phyloP scores from a whole-genome alignment of 441 rosid species.

The Bruguiera hainesii region DNA sequence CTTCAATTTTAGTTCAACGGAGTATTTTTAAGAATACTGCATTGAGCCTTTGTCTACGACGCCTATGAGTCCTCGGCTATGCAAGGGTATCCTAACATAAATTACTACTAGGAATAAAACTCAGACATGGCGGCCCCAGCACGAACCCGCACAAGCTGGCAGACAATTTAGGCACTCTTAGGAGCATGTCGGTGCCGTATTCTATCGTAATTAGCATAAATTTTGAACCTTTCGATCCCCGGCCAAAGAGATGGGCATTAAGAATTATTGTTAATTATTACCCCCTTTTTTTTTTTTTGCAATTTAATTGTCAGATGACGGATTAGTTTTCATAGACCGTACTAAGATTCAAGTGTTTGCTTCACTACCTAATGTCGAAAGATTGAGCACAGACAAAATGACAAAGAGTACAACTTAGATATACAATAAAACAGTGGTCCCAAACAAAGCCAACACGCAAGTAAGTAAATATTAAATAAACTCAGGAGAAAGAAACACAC shows the following conservation, averaged over 20 bases:
- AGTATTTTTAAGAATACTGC: too few species aligned
- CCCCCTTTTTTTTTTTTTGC: too few species aligned
- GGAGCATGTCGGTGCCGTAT: conserved; percentile 26
- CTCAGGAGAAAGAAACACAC: neutral
- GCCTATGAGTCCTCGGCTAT: neutral
- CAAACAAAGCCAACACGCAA: conserved; percentile 13
- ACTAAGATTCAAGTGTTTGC: too few species aligned
- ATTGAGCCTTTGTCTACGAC: too few species aligned
- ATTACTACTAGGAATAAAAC: neutral
- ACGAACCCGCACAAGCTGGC: conserved; percentile 24
- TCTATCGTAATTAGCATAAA: too few species aligned
- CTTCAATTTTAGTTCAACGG: too few species aligned
- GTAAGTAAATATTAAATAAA: conserved; percentile 4
- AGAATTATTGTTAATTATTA: too few species aligned
- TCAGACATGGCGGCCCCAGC: conserved; percentile 26
- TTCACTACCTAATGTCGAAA: neutral
- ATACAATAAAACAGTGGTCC: conserved; percentile 14
- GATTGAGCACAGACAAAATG: conserved; percentile 8
- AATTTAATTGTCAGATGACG: too few species aligned
- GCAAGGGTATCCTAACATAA: neutral
- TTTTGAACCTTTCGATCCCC: too few species aligned
- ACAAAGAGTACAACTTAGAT: conserved; percentile 15
- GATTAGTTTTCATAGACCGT: too few species aligned
- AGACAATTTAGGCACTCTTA: conserved; percentile 3
- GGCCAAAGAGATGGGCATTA: too few species aligned